A percentile compares a stretch with the other conserved stretches of the same genome.
These are phyloP conservation scores for Juncus effusus DNA, from an alignment of 176 grass and related monocot genomes.

Conservation along the genomic window DNA sequence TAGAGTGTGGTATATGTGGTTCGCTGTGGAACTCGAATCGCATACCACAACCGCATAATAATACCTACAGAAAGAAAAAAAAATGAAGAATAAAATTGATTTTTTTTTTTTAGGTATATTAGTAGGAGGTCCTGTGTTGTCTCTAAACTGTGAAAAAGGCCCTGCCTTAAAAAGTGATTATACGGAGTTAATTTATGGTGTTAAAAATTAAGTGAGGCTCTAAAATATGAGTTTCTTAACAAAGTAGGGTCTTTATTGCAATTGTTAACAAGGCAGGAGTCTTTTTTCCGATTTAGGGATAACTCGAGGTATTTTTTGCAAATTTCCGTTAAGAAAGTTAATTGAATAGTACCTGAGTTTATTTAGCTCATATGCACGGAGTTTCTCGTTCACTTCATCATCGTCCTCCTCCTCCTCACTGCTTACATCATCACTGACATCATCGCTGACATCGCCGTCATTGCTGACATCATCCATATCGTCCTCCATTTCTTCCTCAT, in stretches of 20 bases:
- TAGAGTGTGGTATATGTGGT: conserved; percentile 78
- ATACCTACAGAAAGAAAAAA: conserved; percentile 49
- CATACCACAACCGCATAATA: conserved; percentile 79
- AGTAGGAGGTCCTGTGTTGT: no score
- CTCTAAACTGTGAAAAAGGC: no score
- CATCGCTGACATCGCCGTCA: conserved; percentile 6
- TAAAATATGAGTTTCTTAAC: no score
- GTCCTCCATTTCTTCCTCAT: background rate
- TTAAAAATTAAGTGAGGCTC: no score
- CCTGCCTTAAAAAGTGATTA: no score
- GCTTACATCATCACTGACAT: background rate
- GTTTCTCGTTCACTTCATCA: conserved; percentile 49
- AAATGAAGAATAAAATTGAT: no score
- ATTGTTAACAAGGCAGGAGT: no score
- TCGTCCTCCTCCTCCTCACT: conserved; percentile 5
- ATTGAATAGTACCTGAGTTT: conserved; percentile 50
- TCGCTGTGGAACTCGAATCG: conserved; percentile 77
- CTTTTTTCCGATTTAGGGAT: background rate
- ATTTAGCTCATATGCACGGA: conserved; percentile 79
- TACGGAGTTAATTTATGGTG: no score
- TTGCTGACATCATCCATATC: background rate
- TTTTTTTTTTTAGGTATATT: no score
- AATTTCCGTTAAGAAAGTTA: conserved; percentile 11
- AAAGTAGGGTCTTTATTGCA: no score
- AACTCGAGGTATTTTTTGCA: background rate